These are phyloP conservation scores for Schizopora paradoxa DNA, from an alignment of 1,284 basidiomycete genomes.

Conservation along the genomic window DNA sequence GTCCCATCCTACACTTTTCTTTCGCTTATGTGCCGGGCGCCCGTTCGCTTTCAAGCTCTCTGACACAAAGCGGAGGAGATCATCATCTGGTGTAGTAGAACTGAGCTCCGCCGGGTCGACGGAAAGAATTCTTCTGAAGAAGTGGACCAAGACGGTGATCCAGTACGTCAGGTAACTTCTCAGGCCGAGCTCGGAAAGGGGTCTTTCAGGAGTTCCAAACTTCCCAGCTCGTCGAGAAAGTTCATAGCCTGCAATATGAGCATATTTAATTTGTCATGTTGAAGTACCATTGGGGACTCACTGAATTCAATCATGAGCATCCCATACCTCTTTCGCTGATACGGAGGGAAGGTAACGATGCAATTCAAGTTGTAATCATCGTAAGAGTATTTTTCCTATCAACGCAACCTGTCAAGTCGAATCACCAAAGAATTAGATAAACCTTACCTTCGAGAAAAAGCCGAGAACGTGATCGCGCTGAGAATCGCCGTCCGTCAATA, in stretches of 20 bases:
- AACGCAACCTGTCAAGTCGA: constrained; percentile 1
- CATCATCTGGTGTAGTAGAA: constrained; percentile 10
- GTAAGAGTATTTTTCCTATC: constrained; percentile 91
- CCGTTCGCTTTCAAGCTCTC: not conserved
- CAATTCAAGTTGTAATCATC: constrained; percentile 98
- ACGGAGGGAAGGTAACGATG: constrained; percentile 93
- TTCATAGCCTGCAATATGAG: constrained; percentile 70
- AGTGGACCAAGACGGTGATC: constrained; percentile 80
- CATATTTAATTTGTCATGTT: not conserved
- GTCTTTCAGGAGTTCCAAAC: constrained; percentile 91
- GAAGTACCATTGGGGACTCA: constrained; percentile 34
- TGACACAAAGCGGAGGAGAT: constrained; percentile 11
- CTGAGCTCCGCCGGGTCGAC: constrained; percentile 15
- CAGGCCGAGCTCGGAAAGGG: constrained; percentile 88
- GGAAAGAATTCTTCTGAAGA: constrained; percentile 41
- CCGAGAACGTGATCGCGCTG: constrained; percentile 78
- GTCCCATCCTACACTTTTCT: constrained; percentile 5
- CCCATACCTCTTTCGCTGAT: constrained; percentile 86
- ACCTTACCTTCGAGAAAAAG: constrained; percentile 87
- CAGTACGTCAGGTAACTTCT: constrained; percentile 91
- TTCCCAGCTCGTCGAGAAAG: constrained; percentile 74
- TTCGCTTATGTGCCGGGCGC: not conserved
- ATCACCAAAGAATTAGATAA: not conserved
- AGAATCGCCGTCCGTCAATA: constrained; percentile 83
- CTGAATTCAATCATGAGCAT: constrained; percentile 99